These are phyloP conservation scores for Aspergillus coremiiformis DNA, from an alignment of 495 filamentous ascomycete species.

Conservation along the genomic window DNA sequence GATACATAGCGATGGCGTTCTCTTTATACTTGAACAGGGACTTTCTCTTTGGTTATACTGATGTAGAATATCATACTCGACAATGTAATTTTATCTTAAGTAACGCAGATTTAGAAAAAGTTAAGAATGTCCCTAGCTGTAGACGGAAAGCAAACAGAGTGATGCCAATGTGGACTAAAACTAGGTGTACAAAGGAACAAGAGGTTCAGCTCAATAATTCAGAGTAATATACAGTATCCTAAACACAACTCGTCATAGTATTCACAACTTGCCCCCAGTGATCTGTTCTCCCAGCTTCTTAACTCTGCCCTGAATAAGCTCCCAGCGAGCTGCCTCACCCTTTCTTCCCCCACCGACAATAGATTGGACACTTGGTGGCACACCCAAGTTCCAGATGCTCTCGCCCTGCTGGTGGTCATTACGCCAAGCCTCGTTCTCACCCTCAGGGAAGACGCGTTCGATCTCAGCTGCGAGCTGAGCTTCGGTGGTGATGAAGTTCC, in stretches of 20 bases:
- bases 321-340: constrained; percentile 32
- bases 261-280: constrained; percentile 60
- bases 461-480: constrained; percentile 53
- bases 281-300: constrained; percentile 59
- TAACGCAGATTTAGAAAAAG: too few species aligned
- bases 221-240: constrained; percentile 18
- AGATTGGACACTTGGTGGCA: constrained; percentile 43
- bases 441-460: constrained; percentile 51
- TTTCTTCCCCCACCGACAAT: constrained; percentile 28
- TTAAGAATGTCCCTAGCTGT: not conserved
- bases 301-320: constrained; percentile 49
- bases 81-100: not conserved
- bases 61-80: not conserved
- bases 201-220: not conserved
- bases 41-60: not conserved
- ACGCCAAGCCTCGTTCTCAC: constrained; percentile 41
- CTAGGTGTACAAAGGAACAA: constrained; percentile 11
- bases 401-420: constrained; percentile 35
- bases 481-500: constrained; percentile 58
- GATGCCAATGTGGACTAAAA: not conserved
- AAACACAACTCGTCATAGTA: not conserved
- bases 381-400: constrained; percentile 53
- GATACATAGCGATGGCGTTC: constrained; percentile 11
- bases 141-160: constrained; percentile 1
- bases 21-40: not conserved